Conservation (phyloP, 768 basidiomycete genomes). For the Stropharia rugosoannulata region DNA sequence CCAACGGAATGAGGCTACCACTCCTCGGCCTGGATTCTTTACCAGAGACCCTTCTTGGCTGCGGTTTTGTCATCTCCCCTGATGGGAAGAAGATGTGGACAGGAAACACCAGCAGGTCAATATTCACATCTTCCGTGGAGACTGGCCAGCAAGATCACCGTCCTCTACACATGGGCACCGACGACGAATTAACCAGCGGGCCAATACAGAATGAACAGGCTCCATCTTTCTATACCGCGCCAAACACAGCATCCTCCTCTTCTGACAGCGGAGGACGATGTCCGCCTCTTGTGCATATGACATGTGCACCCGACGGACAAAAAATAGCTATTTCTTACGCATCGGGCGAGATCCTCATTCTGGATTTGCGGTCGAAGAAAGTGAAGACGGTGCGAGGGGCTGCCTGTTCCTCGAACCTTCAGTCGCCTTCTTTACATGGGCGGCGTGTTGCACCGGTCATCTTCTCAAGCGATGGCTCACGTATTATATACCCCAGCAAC, state of each 20-base stretch:
- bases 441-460: not conserved
- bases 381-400: slow-evolving; percentile 1
- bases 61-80: slow-evolving; percentile 5
- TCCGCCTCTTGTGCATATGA: not conserved
- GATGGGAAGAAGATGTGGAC: slow-evolving; percentile 5
- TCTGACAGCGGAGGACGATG: not conserved
- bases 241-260: not conserved
- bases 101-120: not conserved
- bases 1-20: not conserved
- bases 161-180: not conserved
- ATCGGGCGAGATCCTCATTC: not conserved
- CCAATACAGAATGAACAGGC: not conserved
- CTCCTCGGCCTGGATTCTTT: slow-evolving; percentile 4
- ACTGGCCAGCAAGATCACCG: slow-evolving; percentile 1
- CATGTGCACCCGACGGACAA: slow-evolving; percentile 2
- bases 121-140: slow-evolving; percentile 4
- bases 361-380: slow-evolving; percentile 6
- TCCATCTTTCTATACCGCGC: not conserved
- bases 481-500: slow-evolving; percentile 3
- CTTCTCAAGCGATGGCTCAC: slow-evolving; percentile 1
- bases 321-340: slow-evolving; percentile 1
- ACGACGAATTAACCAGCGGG: not conserved
- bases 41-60: slow-evolving; percentile 1
- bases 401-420: not conserved
- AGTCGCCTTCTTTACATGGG: not conserved